Percentiles rank a stretch among this genome's conserved stretches.
These are phyloP conservation scores for Trichoderma cornu-damae DNA, from an alignment of 2,329 filamentous ascomycete species.

Conservation along the genomic window DNA sequence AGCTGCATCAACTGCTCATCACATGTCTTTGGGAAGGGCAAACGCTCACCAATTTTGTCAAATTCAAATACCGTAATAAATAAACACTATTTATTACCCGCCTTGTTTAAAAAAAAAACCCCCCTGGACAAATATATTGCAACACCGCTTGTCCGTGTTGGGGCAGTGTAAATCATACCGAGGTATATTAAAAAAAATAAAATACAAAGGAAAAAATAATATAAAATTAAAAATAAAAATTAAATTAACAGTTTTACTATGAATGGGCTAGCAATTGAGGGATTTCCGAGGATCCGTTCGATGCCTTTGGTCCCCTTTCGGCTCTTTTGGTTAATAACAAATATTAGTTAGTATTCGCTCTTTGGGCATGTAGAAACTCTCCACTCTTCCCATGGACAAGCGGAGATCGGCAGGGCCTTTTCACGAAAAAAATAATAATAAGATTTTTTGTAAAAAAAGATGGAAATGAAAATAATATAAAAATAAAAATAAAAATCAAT, in stretches of 20 bases:
- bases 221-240: no score
- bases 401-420: conserved; percentile 14
- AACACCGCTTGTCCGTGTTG: conserved; percentile 2
- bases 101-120: no score
- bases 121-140: background rate
- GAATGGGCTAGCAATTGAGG: background rate
- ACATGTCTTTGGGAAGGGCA: background rate
- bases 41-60: background rate
- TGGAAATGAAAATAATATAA: background rate
- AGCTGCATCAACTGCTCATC: background rate
- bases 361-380: background rate
- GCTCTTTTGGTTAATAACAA: background rate
- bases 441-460: conserved; percentile 14
- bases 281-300: background rate
- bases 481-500: no score
- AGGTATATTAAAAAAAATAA: background rate
- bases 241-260: no score
- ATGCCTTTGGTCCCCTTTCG: background rate
- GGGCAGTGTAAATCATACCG: background rate
- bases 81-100: no score
- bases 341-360: no score
- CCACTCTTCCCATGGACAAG: background rate
- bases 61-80: conserved; percentile 1
- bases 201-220: no score
- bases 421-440: no score